Conservation (phyloP, 768 basidiomycete genomes). For the Leccinum subgranulosum region DNA sequence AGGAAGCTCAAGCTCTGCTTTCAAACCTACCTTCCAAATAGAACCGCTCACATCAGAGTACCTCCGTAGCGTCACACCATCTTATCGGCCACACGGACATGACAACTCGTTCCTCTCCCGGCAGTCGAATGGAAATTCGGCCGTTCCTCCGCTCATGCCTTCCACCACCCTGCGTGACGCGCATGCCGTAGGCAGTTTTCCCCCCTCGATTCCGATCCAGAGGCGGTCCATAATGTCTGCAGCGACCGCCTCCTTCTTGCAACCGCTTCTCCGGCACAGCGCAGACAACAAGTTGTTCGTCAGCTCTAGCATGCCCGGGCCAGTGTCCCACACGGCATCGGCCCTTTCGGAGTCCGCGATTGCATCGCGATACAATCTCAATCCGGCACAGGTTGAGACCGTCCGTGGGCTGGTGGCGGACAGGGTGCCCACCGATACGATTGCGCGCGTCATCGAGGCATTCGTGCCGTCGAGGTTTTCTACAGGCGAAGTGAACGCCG, state of each 20-base stretch:
- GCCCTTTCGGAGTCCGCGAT: neutral
- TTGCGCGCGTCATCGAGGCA: conserved; percentile 16
- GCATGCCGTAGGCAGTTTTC: neutral
- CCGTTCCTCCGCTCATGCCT: conserved; percentile 1
- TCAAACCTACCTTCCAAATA: neutral
- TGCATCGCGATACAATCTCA: conserved; percentile 3
- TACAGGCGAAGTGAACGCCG: neutral
- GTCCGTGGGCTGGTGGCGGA: conserved; percentile 10
- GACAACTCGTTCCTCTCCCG: neutral
- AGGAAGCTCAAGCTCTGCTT: neutral
- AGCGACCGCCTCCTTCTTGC: neutral
- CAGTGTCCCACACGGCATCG: too few species aligned
- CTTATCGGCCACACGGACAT: neutral
- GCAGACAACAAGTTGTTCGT: neutral
- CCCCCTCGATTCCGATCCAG: neutral
- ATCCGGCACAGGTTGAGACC: conserved; percentile 8
- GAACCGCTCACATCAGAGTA: conserved; percentile 5
- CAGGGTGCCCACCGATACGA: conserved; percentile 15
- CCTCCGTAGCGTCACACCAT: neutral
- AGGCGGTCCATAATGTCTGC: neutral
- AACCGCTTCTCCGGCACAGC: conserved; percentile 1
- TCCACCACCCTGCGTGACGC: conserved; percentile 12
- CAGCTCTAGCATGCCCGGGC: neutral
- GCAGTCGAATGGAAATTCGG: neutral
- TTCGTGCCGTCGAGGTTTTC: neutral